Conservation (phyloP, 257 asterid genomes). For the Craterostigma plantagineum region DNA sequence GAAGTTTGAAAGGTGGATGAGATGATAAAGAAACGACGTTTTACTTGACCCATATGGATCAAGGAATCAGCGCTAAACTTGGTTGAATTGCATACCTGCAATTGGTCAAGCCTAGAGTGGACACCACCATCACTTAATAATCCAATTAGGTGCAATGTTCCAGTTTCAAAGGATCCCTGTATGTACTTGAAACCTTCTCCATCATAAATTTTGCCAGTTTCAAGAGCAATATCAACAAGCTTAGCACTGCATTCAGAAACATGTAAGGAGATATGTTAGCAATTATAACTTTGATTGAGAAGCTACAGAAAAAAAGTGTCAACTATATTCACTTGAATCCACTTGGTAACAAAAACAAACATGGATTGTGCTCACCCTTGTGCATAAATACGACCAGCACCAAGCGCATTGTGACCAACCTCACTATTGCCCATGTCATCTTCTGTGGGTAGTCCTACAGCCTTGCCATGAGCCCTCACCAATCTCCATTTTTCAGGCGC, state of each 20-base stretch:
- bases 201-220: conserved; percentile 42
- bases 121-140: conserved; percentile 70
- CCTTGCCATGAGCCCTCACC: conserved; percentile 82
- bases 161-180: conserved; percentile 33
- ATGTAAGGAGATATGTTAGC: not conserved
- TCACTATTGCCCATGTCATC: conserved; percentile 99
- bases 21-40: not conserved
- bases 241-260: conserved; percentile 25
- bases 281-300: no score
- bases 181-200: conserved; percentile 50
- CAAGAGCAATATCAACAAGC: conserved; percentile 63
- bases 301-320: not conserved
- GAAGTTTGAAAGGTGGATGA: no score
- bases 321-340: not conserved
- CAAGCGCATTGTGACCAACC: conserved; percentile 98
- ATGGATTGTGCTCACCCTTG: conserved; percentile 58
- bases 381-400: conserved; percentile 92
- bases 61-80: not conserved
- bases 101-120: conserved; percentile 58
- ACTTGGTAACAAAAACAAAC: not conserved
- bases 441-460: conserved; percentile 91
- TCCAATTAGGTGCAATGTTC: conserved; percentile 58
- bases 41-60: not conserved
- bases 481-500: conserved; percentile 92
- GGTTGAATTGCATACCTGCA: conserved; percentile 23